These are phyloP conservation scores for Staphylotrichum tortipilum DNA, from an alignment of 495 filamentous ascomycete species.

Conservation along the genomic window DNA sequence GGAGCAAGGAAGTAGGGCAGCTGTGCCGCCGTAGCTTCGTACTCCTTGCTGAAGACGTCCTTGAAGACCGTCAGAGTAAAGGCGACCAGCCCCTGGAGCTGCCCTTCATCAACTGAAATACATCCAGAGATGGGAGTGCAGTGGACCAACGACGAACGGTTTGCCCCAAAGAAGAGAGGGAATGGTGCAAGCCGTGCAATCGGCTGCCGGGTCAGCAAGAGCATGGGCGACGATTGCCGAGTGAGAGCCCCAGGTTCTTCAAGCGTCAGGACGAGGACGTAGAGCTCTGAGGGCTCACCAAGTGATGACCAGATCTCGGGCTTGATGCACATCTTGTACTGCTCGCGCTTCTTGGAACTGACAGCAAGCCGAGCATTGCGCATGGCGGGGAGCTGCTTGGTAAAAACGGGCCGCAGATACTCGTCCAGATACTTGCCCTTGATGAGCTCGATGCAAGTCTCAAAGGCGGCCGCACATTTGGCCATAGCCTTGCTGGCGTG, in stretches of 20 bases:
- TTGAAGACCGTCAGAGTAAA: slow-evolving; percentile 71
- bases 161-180: slow-evolving; percentile 57
- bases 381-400: slow-evolving; percentile 71
- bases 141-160: slow-evolving; percentile 49
- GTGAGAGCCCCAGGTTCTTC: slow-evolving; percentile 48
- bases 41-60: slow-evolving; percentile 87
- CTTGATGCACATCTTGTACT: slow-evolving; percentile 73
- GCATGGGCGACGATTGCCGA: slow-evolving; percentile 52
- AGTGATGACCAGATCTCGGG: slow-evolving; percentile 60
- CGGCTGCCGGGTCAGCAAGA: slow-evolving; percentile 60
- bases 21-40: slow-evolving; percentile 49
- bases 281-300: slow-evolving; percentile 50
- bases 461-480: slow-evolving; percentile 87
- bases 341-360: slow-evolving; percentile 59
- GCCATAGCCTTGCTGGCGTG: slow-evolving; percentile 62
- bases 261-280: slow-evolving; percentile 56
- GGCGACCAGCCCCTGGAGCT: slow-evolving; percentile 44
- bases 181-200: slow-evolving; percentile 62
- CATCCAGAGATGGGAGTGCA: slow-evolving; percentile 27
- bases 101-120: slow-evolving; percentile 34
- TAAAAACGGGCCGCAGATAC: slow-evolving; percentile 62
- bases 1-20: slow-evolving; percentile 87
- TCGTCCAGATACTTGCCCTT: slow-evolving; percentile 60
- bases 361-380: slow-evolving; percentile 84
- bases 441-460: slow-evolving; percentile 65